These are phyloP conservation scores for Tetrapisispora fleetii DNA, from an alignment of 805 yeast genomes.

Conservation along the genomic window DNA sequence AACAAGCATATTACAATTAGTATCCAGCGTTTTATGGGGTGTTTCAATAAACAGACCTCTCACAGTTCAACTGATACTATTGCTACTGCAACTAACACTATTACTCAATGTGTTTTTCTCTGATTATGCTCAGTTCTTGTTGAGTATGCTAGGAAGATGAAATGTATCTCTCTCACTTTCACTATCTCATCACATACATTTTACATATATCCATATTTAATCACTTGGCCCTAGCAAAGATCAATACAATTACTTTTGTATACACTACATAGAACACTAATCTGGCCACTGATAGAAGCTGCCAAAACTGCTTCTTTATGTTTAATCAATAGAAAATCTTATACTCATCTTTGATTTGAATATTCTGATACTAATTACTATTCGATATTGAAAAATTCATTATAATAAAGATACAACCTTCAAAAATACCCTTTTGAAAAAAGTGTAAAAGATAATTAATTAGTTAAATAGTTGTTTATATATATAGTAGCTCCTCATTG, in stretches of 20 bases:
- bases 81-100: neutral
- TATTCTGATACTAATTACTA: too few relatives aligned
- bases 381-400: neutral
- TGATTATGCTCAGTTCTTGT: neutral
- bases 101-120: neutral
- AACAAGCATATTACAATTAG: slow-evolving; percentile 1
- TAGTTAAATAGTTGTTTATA: neutral
- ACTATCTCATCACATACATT: neutral
- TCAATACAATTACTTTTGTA: too few relatives aligned
- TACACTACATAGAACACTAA: too few relatives aligned
- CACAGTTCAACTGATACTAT: neutral
- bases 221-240: neutral
- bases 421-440: neutral
- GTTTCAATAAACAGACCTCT: slow-evolving; percentile 4
- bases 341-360: too few relatives aligned
- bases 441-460: neutral
- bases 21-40: slow-evolving; percentile 9
- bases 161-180: neutral
- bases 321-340: too few relatives aligned
- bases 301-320: too few relatives aligned
- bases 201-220: too few relatives aligned
- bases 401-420: neutral
- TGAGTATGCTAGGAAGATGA: neutral
- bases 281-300: too few relatives aligned
- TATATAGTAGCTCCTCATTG: neutral